These are phyloP conservation scores for Calonectria ilicicola DNA, from an alignment of 2,329 filamentous ascomycete genomes.

Conservation along the genomic window DNA sequence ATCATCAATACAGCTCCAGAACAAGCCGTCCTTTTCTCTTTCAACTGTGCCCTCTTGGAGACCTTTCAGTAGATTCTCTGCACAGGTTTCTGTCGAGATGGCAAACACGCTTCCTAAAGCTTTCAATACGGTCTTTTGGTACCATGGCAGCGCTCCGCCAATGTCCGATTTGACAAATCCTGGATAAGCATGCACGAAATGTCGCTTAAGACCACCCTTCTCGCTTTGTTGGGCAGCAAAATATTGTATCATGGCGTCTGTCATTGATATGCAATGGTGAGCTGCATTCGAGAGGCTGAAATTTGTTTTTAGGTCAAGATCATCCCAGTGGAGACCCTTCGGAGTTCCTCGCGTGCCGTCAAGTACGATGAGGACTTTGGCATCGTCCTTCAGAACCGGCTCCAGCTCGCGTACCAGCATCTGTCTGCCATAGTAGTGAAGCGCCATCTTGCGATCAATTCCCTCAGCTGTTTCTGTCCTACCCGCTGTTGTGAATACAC, in stretches of 20 bases:
- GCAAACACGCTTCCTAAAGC: conserved; percentile 35
- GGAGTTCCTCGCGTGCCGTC: conserved; percentile 47
- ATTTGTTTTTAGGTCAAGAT: conserved; percentile 52
- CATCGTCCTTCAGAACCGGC: conserved; percentile 49
- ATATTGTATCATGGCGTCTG: conserved; percentile 51
- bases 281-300: conserved; percentile 50
- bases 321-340: conserved; percentile 50
- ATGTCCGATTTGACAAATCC: conserved; percentile 52
- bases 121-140: conserved; percentile 32
- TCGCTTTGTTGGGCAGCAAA: conserved; percentile 43
- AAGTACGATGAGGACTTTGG: conserved; percentile 55
- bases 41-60: conserved; percentile 16
- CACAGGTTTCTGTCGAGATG: conserved; percentile 43
- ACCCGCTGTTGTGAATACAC: conserved; percentile 50
- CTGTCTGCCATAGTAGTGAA: conserved; percentile 61
- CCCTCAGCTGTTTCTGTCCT: conserved; percentile 57
- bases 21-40: conserved; percentile 32
- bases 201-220: conserved; percentile 28
- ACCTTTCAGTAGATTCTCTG: conserved; percentile 42
- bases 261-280: conserved; percentile 54
- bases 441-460: conserved; percentile 57
- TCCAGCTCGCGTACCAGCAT: conserved; percentile 55
- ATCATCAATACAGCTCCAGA: conserved; percentile 44
- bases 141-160: conserved; percentile 45
- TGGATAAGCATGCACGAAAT: conserved; percentile 56